Evolutionary conservation across 306 rosid species (phyloP), one percentile per base, ranked within the genome.

Genomic region (Dalbergia oliveri): DNA sequence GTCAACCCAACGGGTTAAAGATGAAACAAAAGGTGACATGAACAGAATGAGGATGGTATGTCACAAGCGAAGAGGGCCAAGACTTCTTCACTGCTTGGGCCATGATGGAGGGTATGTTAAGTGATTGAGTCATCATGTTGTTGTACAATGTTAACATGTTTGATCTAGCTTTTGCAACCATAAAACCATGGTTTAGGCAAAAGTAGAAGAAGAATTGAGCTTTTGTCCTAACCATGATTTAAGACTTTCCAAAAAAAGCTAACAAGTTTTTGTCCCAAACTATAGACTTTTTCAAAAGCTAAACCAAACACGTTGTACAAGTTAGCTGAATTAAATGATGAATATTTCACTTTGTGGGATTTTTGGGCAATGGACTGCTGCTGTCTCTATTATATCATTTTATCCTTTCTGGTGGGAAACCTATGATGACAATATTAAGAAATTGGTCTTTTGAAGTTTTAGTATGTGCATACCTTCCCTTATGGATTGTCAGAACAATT

Each of bases 31-130:
- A 51, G 37, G 86, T 34, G 67, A 87, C 68, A 68, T 78, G 44
- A 73, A 62, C 61, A 81, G 76, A 75, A 83, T 64, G 86, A 77
- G 86, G 31, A 3, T 87, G 62, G 66, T 81, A 5, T 81, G 82
- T 43, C 87, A 86, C 73, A 86, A 72, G 67, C 91, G 88, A 69
- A 54, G 60, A 54, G 60, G 60, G 8, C 66, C 77, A 33, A 86
- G 87, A 64, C 19, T 75, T 69, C 71, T 83, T 35, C 86, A 84
- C 39, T 93, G 97, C 69, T 62, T 90, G 84, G 96, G 91, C 37
- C 82, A 66, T 69, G 81, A 79, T 76, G 16, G 79, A 74, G 44
- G 72, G 41, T 31, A 80, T 49, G 75, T 35, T 3, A 39, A 75
- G 81, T 83, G 86, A 79, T 76, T 45, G 53, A 70, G 23, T 73